phyloP scores from a whole-genome alignment of 1,284 basidiomycete genomes.

The Xanthoconium separans region DNA sequence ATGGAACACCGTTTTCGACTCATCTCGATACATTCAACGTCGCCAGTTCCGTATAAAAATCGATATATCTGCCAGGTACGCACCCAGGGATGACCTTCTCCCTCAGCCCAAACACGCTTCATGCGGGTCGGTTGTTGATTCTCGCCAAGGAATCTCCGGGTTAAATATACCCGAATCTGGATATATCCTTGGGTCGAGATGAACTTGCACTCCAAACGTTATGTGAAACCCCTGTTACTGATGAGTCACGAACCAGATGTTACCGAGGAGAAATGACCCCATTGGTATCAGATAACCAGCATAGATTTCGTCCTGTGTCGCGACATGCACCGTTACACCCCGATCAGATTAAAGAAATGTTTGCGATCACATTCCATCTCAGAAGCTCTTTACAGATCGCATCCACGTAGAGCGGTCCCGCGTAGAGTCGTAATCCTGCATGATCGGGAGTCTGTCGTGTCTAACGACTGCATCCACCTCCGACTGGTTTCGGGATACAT shows the following conservation, averaged over 20 bases:
- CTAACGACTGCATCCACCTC: conserved; percentile 21
- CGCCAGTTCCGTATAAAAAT: conserved; percentile 21
- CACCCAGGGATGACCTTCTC: conserved; percentile 13
- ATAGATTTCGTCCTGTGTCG: conserved; percentile 35
- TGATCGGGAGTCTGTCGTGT: conserved; percentile 10
- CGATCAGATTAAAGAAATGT: neutral
- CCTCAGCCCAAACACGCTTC: conserved; percentile 8
- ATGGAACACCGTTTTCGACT: conserved; percentile 10
- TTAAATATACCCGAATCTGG: conserved; percentile 11
- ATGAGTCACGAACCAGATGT: conserved; percentile 16
- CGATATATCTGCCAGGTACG: conserved; percentile 7
- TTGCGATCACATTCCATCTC: conserved; percentile 15
- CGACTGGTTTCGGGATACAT: conserved; percentile 13
- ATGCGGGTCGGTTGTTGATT: conserved; percentile 11
- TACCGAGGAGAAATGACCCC: conserved; percentile 25
- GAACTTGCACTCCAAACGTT: conserved; percentile 1
- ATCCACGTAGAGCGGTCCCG: conserved; percentile 15
- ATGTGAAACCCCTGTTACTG: neutral
- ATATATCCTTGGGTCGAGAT: conserved; percentile 13
- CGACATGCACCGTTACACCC: conserved; percentile 34
- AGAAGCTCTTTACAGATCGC: conserved; percentile 19
- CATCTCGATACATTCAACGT: conserved; percentile 12
- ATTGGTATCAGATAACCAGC: conserved; percentile 40
- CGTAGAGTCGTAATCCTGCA: conserved; percentile 8
- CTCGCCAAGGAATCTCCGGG: conserved; percentile 6